Base-by-base conservation (phyloP, 73 alveolate species). In the Paramecium pentaurelia region DNA sequence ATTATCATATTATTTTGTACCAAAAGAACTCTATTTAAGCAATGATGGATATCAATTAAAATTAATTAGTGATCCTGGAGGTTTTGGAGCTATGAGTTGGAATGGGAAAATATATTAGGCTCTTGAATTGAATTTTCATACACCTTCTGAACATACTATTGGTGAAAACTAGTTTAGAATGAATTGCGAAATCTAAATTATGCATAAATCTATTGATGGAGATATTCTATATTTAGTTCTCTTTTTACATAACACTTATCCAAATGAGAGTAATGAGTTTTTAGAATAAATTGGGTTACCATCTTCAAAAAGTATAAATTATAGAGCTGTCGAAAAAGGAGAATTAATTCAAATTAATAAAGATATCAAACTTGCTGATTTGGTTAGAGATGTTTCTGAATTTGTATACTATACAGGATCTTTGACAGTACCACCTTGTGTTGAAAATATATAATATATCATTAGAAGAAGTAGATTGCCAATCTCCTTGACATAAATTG, bases 101-200 rank as follows among this genome's bases (percentile, higher is more conserved):
- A 75, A 75, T 75, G 88, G 88, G 14, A 40, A 32, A 37, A 34
- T 75, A 40, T 75, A 37, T 36, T 36, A 75, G 11, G 88, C 88
- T 34, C 42, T 22, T 22, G 88, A 75, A 36, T 32, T 75, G 20
- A 75, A 75, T 22, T 75, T 75, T 75, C 88, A 75, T 22, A 75
- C 88, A 2, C 88, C 88, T 37, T 75, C 88, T 3, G 88, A 75
- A 37, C 88, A 75, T 37, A 34, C 60, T 1, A 37, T 75, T 3
- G 88, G 88, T 0, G 38, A 37, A 75, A 37, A 75, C 8, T 40
- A 75, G 10, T 75, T 75, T 75, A 75, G 49, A 75, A 34, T 37
- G 88, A 27, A 75, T 75, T 75, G 88, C n/a, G 88, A 75, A 75
- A 75, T 75, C n/a, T 40, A 75, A 75, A 75, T 75, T 6, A 37